phyloP scores from a whole-genome alignment of 2,329 filamentous ascomycete species.

The Ophiostoma fasciatum region DNA sequence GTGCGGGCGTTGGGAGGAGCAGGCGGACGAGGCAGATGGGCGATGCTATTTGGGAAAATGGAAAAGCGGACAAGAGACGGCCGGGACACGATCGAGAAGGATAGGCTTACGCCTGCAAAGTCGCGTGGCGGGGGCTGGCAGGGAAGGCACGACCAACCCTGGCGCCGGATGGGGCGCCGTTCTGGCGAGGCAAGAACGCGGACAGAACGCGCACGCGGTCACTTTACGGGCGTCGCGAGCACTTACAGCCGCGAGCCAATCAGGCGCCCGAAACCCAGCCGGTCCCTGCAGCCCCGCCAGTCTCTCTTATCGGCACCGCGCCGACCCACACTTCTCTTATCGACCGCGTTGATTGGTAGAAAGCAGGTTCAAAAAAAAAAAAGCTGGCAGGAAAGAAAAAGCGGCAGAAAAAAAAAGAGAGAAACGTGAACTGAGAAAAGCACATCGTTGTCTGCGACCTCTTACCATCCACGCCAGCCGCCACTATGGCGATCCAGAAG shows the following conservation, averaged over 20 bases:
- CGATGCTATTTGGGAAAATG: too few species aligned
- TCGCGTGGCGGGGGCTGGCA: conserved; percentile 12
- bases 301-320: conserved; percentile 1
- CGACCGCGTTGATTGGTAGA: conserved; percentile 5
- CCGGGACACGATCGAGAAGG: too few species aligned
- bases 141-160: conserved; percentile 9
- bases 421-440: too few species aligned
- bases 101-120: too few species aligned
- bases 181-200: conserved; percentile 8
- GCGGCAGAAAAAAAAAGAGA: background rate
- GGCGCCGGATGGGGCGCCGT: conserved; percentile 5
- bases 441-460: background rate
- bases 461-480: too few species aligned
- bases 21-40: too few species aligned
- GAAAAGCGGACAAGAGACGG: too few species aligned
- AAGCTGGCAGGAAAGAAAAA: conserved; percentile 4
- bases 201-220: conserved; percentile 7
- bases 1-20: too few species aligned
- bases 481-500: conserved; percentile 97
- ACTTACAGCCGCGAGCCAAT: conserved; percentile 10
- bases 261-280: too few species aligned
- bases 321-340: conserved; percentile 5
- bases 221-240: conserved; percentile 5
- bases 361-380: conserved; percentile 1
- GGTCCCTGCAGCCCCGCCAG: background rate